These are phyloP conservation scores for Jamesozyma gamospora DNA, from an alignment of 805 yeast species.

Conservation along the genomic window DNA sequence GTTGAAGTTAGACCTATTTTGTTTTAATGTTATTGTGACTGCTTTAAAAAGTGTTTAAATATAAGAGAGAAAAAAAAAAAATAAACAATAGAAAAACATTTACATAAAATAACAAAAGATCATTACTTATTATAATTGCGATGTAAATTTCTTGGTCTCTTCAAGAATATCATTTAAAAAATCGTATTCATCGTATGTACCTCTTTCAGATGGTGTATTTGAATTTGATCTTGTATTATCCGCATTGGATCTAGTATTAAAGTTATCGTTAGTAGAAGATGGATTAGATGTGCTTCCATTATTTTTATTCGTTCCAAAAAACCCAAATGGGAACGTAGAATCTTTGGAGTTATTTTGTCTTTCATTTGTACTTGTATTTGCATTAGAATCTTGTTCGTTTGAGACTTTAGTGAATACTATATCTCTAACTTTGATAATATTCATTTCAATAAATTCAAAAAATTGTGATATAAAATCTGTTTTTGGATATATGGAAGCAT, in stretches of 20 bases:
- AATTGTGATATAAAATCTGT: background rate
- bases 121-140: background rate
- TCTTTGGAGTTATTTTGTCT: no score
- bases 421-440: background rate
- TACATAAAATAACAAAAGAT: no score
- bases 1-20: no score
- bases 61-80: no score
- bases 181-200: slow-evolving; percentile 2
- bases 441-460: slow-evolving; percentile 1
- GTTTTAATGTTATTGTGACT: no score
- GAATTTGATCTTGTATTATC: background rate
- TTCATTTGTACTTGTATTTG: background rate
- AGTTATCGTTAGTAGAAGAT: no score
- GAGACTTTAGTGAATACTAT: background rate
- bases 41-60: no score
- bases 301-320: no score
- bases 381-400: background rate
- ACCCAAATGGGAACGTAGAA: no score
- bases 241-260: background rate
- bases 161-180: slow-evolving; percentile 1
- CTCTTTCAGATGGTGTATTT: background rate
- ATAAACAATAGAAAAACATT: no score
- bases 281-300: no score
- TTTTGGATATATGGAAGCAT: background rate
- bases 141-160: slow-evolving; percentile 1